Percentiles rank a stretch among this genome's conserved stretches.
These are phyloP conservation scores for Rhizopogon sp. DNA, from an alignment of 768 basidiomycete genomes.

Conservation along the genomic window DNA sequence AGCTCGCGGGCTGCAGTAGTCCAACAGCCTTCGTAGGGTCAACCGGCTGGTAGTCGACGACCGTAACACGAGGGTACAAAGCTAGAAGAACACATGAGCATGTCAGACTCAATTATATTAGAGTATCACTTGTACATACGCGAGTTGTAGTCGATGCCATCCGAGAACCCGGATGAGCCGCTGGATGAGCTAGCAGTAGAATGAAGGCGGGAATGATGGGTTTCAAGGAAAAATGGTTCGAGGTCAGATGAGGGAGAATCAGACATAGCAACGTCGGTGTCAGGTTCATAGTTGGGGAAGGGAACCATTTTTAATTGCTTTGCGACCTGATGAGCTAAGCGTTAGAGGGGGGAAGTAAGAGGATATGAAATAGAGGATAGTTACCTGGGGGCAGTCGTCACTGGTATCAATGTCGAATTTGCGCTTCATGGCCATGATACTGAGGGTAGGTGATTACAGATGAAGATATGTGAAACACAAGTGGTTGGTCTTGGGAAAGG, in stretches of 20 bases:
- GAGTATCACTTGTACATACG: slow-evolving; percentile 33
- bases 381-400: slow-evolving; percentile 46
- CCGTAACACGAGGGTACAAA: slow-evolving; percentile 58
- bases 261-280: slow-evolving; percentile 69
- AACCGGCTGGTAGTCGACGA: slow-evolving; percentile 42
- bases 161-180: slow-evolving; percentile 43
- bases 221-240: slow-evolving; percentile 51
- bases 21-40: slow-evolving; percentile 49
- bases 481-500: slow-evolving; percentile 21
- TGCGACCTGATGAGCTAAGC: slow-evolving; percentile 34
- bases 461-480: slow-evolving; percentile 2
- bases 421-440: slow-evolving; percentile 66
- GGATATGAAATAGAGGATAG: slow-evolving; percentile 11
- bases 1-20: slow-evolving; percentile 60
- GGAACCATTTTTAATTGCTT: slow-evolving; percentile 75
- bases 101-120: background rate
- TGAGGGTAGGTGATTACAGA: slow-evolving; percentile 7
- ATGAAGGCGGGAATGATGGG: slow-evolving; percentile 54
- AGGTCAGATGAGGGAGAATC: slow-evolving; percentile 48
- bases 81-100: slow-evolving; percentile 16
- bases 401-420: slow-evolving; percentile 62
- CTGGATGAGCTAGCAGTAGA: slow-evolving; percentile 60
- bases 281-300: slow-evolving; percentile 61
- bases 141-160: slow-evolving; percentile 40
- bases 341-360: slow-evolving; percentile 18